Conservation (phyloP, 768 basidiomycete genomes). For the Suillus fuscotomentosus region DNA sequence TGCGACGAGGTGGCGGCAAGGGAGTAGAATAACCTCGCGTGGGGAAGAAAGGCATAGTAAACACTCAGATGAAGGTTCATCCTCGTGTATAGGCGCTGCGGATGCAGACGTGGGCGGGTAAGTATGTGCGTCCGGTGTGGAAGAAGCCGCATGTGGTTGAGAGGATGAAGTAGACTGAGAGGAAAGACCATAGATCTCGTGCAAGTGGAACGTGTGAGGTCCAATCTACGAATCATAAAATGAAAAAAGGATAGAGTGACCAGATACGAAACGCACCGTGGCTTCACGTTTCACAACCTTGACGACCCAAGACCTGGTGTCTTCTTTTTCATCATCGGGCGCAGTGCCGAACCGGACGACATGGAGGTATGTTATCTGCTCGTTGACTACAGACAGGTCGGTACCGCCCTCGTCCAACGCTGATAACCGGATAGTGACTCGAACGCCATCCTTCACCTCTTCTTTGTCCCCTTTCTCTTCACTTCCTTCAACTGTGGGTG, state of each 20-base stretch:
- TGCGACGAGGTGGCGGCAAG: conserved; percentile 91
- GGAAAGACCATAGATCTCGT: conserved; percentile 92
- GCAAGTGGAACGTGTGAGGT: conserved; percentile 89
- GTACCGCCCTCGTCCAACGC: conserved; percentile 78
- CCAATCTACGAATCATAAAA: conserved; percentile 62
- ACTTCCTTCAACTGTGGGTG: conserved; percentile 29
- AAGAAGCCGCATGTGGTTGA: conserved; percentile 38
- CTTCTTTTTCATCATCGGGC: conserved; percentile 42
- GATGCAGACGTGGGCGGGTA: conserved; percentile 42
- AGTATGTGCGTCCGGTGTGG: conserved; percentile 39
- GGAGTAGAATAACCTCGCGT: conserved; percentile 88
- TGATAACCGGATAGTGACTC: conserved; percentile 74
- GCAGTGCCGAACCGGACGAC: conserved; percentile 67
- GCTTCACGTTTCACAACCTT: conserved; percentile 93
- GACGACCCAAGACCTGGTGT: conserved; percentile 83
- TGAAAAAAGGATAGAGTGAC: conserved; percentile 5
- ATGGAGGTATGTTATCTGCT: conserved; percentile 87
- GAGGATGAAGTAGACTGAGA: conserved; percentile 42
- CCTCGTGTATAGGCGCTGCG: conserved; percentile 40
- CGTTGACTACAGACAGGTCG: conserved; percentile 68
- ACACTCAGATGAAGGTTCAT: conserved; percentile 84
- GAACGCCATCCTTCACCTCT: conserved; percentile 61
- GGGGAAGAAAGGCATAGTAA: conserved; percentile 87
- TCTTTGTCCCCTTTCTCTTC: conserved; percentile 47
- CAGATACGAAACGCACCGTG: conserved; percentile 42